Evolutionary conservation across 1,284 basidiomycete species (phyloP).

Genomic region (Austropuccinia psidii): DNA sequence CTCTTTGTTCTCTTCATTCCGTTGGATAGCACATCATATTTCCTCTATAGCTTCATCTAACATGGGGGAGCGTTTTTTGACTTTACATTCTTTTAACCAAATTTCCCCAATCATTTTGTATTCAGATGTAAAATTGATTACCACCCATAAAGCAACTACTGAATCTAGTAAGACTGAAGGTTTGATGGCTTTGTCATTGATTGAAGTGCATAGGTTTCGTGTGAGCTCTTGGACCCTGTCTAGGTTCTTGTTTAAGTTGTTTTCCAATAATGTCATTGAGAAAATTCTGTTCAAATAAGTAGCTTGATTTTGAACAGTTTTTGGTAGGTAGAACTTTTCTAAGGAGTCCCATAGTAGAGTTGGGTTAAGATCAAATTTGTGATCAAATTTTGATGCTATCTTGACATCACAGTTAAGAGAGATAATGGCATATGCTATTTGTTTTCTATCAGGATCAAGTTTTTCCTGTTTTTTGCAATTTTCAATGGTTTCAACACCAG

Average conservation of each 20-base stretch:
- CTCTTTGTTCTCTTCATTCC: too few relatives aligned
- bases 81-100: not conserved
- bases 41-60: not conserved
- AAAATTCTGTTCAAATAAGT: not conserved
- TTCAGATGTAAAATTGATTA: not conserved
- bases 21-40: not conserved
- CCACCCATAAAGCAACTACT: not conserved
- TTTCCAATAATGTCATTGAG: not conserved
- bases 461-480: not conserved
- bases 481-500: not conserved
- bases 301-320: conserved; percentile 3
- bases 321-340: not conserved
- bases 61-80: not conserved
- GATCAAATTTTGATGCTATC: not conserved
- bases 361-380: not conserved
- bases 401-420: not conserved
- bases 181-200: not conserved
- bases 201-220: not conserved
- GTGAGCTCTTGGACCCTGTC: not conserved
- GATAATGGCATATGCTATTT: not conserved
- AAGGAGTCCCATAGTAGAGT: not conserved
- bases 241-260: not conserved
- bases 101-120: not conserved
- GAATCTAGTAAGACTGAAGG: not conserved
- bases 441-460: not conserved